Evolutionary conservation across 2,329 filamentous ascomycete species (phyloP).

Genomic region (Acephala macrosclerotiorum): DNA sequence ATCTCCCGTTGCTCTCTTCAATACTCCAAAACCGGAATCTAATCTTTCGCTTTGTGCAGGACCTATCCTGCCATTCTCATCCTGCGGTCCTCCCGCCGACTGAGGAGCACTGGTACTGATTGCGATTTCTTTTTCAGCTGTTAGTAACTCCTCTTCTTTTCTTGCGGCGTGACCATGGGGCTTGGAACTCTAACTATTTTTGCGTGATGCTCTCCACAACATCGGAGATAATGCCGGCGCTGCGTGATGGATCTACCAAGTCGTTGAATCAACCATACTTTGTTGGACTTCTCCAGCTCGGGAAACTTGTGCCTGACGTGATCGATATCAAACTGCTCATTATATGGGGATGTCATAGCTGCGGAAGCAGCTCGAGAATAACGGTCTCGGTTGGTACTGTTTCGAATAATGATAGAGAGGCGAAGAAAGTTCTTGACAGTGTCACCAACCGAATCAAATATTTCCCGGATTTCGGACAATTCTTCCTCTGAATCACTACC

Average conservation of each 20-base stretch:
- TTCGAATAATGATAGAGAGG: slow-evolving; percentile 29
- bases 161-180: no score
- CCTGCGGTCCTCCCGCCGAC: no score
- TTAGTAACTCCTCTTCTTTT: no score
- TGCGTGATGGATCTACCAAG: slow-evolving; percentile 40
- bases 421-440: slow-evolving; percentile 25
- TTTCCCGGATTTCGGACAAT: slow-evolving; percentile 27
- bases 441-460: slow-evolving; percentile 24
- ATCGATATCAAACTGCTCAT: slow-evolving; percentile 23
- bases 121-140: no score
- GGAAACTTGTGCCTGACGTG: slow-evolving; percentile 29
- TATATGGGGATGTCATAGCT: slow-evolving; percentile 13
- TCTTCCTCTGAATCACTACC: slow-evolving; percentile 15
- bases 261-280: slow-evolving; percentile 29
- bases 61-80: no score
- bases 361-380: slow-evolving; percentile 24
- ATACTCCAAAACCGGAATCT: no score
- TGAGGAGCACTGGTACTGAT: no score
- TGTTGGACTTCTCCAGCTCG: not conserved
- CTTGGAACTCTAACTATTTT: slow-evolving; percentile 14
- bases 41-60: no score
- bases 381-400: slow-evolving; percentile 21
- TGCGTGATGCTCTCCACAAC: slow-evolving; percentile 37
- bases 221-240: slow-evolving; percentile 40
- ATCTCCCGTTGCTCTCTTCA: no score